Conservation (phyloP, 2,329 filamentous ascomycete species). For the Trichoderma semiorbis region DNA sequence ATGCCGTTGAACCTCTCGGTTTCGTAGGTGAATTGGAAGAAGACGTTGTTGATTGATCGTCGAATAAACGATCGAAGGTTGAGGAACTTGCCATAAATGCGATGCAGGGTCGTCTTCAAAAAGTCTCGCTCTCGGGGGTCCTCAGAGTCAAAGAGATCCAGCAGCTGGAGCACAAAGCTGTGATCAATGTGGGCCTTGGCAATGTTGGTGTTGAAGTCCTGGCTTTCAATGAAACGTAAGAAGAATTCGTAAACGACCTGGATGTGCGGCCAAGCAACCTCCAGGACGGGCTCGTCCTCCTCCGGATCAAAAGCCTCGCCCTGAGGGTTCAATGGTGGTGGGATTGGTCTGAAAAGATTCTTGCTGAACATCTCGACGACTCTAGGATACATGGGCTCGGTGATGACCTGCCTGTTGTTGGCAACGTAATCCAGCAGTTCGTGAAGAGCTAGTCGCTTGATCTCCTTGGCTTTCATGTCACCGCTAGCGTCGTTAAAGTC, state of each 20-base stretch:
- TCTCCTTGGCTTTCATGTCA: slow-evolving; percentile 99
- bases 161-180: slow-evolving; percentile 89
- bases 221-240: slow-evolving; percentile 96
- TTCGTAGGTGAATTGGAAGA: slow-evolving; percentile 99
- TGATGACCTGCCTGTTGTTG: slow-evolving; percentile 97
- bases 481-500: slow-evolving; percentile 98
- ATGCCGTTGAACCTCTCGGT: slow-evolving; percentile 98
- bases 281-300: slow-evolving; percentile 95
- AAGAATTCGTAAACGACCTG: slow-evolving; percentile 99
- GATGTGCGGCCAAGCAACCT: slow-evolving; percentile 98
- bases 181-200: slow-evolving; percentile 99
- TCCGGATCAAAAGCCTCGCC: slow-evolving; percentile 98
- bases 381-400: slow-evolving; percentile 96
- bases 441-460: slow-evolving; percentile 93
- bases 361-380: slow-evolving; percentile 99
- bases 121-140: slow-evolving; percentile 96
- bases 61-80: slow-evolving; percentile 96
- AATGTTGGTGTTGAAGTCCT: slow-evolving; percentile 99
- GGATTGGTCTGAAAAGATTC: slow-evolving; percentile 95
- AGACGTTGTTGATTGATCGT: slow-evolving; percentile 99
- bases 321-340: slow-evolving; percentile 94
- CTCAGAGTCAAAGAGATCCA: slow-evolving; percentile 98
- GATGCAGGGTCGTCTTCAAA: slow-evolving; percentile 93
- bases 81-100: slow-evolving; percentile 98
- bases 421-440: slow-evolving; percentile 97